A percentile compares a stretch with the other conserved stretches of the same genome.
phyloP scores from a whole-genome alignment of 164 flowering plant genomes.

The Tetracentron sinense region DNA sequence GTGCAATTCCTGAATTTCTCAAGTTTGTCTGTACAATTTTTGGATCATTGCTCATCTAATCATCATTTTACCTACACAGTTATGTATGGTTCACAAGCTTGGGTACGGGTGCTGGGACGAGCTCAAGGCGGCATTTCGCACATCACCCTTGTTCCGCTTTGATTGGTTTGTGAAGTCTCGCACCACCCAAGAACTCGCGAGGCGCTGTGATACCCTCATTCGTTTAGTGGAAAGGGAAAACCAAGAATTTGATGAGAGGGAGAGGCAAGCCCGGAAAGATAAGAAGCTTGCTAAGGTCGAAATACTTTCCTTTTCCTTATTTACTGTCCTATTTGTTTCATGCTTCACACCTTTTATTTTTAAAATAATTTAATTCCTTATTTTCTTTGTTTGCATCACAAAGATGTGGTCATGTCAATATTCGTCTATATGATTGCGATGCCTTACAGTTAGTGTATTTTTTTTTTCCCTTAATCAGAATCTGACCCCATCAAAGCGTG shows the following conservation, averaged over 20 bases:
- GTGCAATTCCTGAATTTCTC: conserved; percentile 30
- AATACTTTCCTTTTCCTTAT: neutral
- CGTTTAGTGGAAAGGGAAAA: conserved; percentile 93
- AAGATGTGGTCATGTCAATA: too few relatives aligned
- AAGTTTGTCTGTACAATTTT: neutral
- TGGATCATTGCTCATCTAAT: neutral
- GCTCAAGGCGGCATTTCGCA: conserved; percentile 93
- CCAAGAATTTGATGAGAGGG: conserved; percentile 94
- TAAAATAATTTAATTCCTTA: too few relatives aligned
- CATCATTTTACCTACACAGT: conserved; percentile 31
- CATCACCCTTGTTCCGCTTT: conserved; percentile 89
- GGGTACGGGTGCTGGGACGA: conserved; percentile 99
- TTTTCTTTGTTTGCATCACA: neutral
- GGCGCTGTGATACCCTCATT: conserved; percentile 95
- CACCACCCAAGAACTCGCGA: conserved; percentile 94
- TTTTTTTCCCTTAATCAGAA: conserved; percentile 34
- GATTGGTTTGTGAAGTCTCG: conserved; percentile 99
- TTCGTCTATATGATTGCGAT: neutral
- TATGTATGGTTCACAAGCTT: conserved; percentile 98
- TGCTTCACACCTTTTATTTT: too few relatives aligned
- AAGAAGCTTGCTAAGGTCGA: conserved; percentile 95
- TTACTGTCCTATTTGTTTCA: neutral
- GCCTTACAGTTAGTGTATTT: neutral
- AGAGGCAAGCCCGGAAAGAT: conserved; percentile 95
- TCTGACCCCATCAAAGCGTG: conserved; percentile 77